These are phyloP conservation scores for Fagus crenata DNA, from an alignment of 306 rosid genomes.

Conservation along the genomic window DNA sequence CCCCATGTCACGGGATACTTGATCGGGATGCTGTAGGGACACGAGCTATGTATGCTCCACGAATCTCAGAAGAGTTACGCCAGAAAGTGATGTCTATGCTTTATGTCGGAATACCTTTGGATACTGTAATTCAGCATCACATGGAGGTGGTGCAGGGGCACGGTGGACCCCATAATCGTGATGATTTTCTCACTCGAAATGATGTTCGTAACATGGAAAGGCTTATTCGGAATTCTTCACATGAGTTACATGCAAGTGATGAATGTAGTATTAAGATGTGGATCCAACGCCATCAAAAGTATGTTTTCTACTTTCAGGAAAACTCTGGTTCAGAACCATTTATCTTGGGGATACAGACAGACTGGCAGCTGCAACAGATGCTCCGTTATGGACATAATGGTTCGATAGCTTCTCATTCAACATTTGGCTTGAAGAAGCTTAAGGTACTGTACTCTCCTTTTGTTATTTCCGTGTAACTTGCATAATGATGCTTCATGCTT, in stretches of 20 bases:
- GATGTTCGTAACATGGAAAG: slow-evolving; percentile 89
- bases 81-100: slow-evolving; percentile 77
- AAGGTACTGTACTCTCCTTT: slow-evolving; percentile 45
- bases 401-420: slow-evolving; percentile 57
- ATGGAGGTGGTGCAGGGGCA: slow-evolving; percentile 61
- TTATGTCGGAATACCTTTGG: slow-evolving; percentile 65
- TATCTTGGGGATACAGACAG: slow-evolving; percentile 75
- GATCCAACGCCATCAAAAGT: slow-evolving; percentile 69
- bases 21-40: slow-evolving; percentile 79
- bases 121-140: slow-evolving; percentile 66
- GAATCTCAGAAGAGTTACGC: slow-evolving; percentile 81
- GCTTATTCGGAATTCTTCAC: slow-evolving; percentile 57
- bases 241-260: slow-evolving; percentile 51
- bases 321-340: slow-evolving; percentile 44
- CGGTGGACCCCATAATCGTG: slow-evolving; percentile 76
- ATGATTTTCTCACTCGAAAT: slow-evolving; percentile 68
- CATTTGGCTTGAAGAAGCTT: slow-evolving; percentile 64
- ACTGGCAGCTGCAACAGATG: slow-evolving; percentile 87
- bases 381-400: slow-evolving; percentile 60
- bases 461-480: slow-evolving; percentile 12
- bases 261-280: slow-evolving; percentile 60
- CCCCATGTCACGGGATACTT: slow-evolving; percentile 77
- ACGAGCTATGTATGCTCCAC: slow-evolving; percentile 83
- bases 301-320: slow-evolving; percentile 67
- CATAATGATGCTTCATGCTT: slow-evolving; percentile 15